Conservation (phyloP, 495 filamentous ascomycete genomes). For the Annulohypoxylon moriforme region DNA sequence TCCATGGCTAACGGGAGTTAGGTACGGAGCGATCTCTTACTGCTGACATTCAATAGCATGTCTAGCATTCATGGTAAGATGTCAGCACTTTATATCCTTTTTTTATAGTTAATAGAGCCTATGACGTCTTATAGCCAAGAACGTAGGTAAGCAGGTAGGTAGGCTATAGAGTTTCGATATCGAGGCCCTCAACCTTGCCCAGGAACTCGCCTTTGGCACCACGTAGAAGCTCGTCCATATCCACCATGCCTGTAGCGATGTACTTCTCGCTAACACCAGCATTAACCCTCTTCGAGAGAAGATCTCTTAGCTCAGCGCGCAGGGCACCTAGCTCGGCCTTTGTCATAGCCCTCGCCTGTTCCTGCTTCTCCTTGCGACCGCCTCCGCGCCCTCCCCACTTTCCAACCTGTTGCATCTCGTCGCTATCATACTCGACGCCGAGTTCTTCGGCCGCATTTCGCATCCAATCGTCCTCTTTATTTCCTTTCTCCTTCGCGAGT, state of each 20-base stretch:
- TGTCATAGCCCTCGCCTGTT: conserved; percentile 71
- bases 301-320: conserved; percentile 69
- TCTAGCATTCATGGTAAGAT: neutral
- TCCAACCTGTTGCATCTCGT: conserved; percentile 75
- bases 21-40: neutral
- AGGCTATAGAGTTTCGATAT: conserved; percentile 48
- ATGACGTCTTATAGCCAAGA: neutral
- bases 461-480: conserved; percentile 86
- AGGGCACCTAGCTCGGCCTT: conserved; percentile 75
- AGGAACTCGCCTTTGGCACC: conserved; percentile 64
- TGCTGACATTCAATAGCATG: neutral
- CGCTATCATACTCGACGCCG: conserved; percentile 91
- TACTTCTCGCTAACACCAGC: conserved; percentile 92
- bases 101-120: neutral
- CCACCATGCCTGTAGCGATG: conserved; percentile 79
- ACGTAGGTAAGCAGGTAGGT: neutral
- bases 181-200: conserved; percentile 55
- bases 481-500: conserved; percentile 87
- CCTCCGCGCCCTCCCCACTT: conserved; percentile 72
- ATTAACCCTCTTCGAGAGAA: conserved; percentile 83
- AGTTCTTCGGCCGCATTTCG: conserved; percentile 88
- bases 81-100: neutral
- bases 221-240: conserved; percentile 80
- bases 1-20: neutral
- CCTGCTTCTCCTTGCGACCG: conserved; percentile 78